Evolutionary conservation across 768 basidiomycete species (phyloP), one percentile per base, ranked within the genome.

Genomic region (Rhodotorula graminis): DNA sequence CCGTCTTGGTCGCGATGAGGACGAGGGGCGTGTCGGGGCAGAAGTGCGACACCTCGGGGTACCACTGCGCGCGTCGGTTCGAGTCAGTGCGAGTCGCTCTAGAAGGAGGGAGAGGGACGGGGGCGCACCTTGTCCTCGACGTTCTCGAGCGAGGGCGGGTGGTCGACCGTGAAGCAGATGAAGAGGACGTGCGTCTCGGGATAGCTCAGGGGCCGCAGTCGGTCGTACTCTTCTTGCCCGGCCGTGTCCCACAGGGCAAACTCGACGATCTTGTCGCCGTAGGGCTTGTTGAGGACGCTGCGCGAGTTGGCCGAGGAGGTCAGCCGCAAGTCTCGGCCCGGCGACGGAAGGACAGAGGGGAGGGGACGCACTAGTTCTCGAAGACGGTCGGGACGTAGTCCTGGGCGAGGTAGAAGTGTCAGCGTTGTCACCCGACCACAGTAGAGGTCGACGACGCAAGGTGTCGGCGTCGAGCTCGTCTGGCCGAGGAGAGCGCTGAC

Each of bases 241-340:
- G 96, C 95, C 67, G 96, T 98, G 91, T 98, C 96, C 96, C 96
- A 99, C 27, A 99, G 85, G n/a, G 96, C 95, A 56, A 99, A 86
- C 79, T 96, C 92, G 72, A 99, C 88, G 29, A 90, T 84, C 82
- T 93, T 93, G 67, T 89, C 88, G 37, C 94, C 92, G 93, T 80
- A 96, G 83, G 61, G 93, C 90, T 80, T 95, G 86, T 84, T 97
- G 92, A 78, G 95, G 91, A 82, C 94, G 91, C 92, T 95, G 74
- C 31, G 23, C 23, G 25, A 10, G 3, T 25, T 33, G 8, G 29
- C 1, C 23, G 5, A 16, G 27, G 40, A 27, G 19, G 47, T 29
- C 31, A 61, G 61, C 21, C 63, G 14, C 29, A 19, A 29, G n/a
- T 44, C 2, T 55, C 47, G 42, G 29, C 5, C 4, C 21, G n/a